Base-by-base conservation (phyloP, 148 eudicot genomes). In the Tetragonia tetragonoides region DNA sequence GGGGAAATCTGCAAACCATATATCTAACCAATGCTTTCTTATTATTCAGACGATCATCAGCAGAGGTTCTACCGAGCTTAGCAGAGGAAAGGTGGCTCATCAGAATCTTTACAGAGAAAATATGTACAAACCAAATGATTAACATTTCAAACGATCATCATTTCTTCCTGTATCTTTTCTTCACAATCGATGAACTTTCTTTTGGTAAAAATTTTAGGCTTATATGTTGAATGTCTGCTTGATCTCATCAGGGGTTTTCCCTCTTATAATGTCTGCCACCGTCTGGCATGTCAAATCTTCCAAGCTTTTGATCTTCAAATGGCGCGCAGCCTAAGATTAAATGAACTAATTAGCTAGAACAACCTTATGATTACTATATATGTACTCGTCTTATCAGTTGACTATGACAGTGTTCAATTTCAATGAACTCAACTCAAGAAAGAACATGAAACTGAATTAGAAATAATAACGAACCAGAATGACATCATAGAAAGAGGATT, bases 191-290 rank as follows among this genome's bases (percentile, higher is more conserved):
- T 6, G 10, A 12, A 39, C 61, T 44, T 41, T n/a, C 15, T 56
- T 68, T 3, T 8, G 56, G 24, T 56, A 17, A 16, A 38, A 38
- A 63, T 46, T 16, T 68, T 24, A 54, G 21, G 54, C 6, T 56
- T 6, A 76, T 6, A 76, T 70, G 71, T 81, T 81, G 47, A 81
- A 56, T 41, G 75, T 70, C 20, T 75, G 75, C 67, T 56, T 76
- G 66, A 77, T 72, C 80, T 81, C 80, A 49, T 71, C 64, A n/a
- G 62, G 76, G 21, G 72, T 70, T 72, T 81, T 81, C 4, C 83
- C 83, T 66, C 76, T 75, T 62, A 81, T 51, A 7, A 64, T 76
- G 37, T 76, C 72, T 66, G 79, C 66, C 66, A 76, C 71, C 4
- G 79, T 71, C 23, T 76, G 64, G 72, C 76, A 37, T 37, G 80